A percentile compares a stretch with the other conserved stretches of the same genome.
These are phyloP conservation scores for Aspergillus panamensis DNA, from an alignment of 495 filamentous ascomycete genomes.

Conservation along the genomic window DNA sequence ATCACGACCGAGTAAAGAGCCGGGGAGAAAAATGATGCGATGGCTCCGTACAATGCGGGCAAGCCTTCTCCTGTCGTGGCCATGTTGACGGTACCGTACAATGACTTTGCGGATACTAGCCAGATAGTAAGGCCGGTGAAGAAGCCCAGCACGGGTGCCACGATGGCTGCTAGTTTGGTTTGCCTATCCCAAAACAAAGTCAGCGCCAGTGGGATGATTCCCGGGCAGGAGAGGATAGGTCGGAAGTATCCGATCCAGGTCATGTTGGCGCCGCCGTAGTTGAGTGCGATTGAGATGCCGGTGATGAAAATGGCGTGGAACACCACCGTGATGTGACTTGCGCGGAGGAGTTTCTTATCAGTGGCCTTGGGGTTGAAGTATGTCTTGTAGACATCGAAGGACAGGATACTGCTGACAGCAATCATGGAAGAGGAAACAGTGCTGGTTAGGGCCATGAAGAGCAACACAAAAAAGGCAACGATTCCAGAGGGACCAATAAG, in stretches of 20 bases:
- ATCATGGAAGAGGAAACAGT: conserved; percentile 46
- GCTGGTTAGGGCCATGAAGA: conserved; percentile 55
- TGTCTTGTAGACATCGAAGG: conserved; percentile 49
- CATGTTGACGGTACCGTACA: conserved; percentile 35
- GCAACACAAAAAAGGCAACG: conserved; percentile 47
- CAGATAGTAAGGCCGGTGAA: conserved; percentile 36
- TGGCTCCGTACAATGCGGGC: conserved; percentile 35
- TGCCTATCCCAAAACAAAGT: conserved; percentile 40
- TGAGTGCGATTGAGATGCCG: conserved; percentile 34
- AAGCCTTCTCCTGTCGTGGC: conserved; percentile 30
- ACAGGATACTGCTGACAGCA: conserved; percentile 46
- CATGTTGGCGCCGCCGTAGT: conserved; percentile 42
- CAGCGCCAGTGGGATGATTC: conserved; percentile 36
- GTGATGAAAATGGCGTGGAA: conserved; percentile 40
- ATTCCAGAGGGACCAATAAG: conserved; percentile 47
- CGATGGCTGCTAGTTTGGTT: conserved; percentile 33
- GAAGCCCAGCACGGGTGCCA: conserved; percentile 36
- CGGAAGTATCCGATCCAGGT: conserved; percentile 41
- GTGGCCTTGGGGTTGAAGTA: conserved; percentile 48
- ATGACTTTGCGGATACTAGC: conserved; percentile 31
- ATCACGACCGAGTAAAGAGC: conserved; percentile 40
- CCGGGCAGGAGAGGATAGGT: conserved; percentile 37
- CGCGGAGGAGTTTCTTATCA: conserved; percentile 33
- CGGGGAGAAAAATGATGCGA: conserved; percentile 36
- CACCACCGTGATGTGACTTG: conserved; percentile 37